Base-by-base conservation (phyloP, 352 stramenopile species). In the Phytophthora fragariaefolia region DNA sequence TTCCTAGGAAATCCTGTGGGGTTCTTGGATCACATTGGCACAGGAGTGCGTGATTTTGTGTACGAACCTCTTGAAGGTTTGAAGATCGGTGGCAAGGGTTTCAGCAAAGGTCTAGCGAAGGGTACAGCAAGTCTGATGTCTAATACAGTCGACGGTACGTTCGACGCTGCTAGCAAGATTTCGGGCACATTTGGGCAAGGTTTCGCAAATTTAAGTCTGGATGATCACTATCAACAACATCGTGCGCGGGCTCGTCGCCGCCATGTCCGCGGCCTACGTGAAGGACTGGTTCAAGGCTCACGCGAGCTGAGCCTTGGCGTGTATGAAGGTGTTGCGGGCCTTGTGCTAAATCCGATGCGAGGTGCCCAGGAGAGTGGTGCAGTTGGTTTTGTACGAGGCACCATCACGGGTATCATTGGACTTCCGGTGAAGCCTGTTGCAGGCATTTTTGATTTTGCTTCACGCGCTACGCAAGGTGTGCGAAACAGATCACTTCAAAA, bases 31-130 rank as follows among this genome's bases (percentile, higher is more conserved):
- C 97, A 99, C 63, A 92, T 99, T 66, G 96, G 96, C 40, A 98
- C 91, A 23, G 96, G 96, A 46, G 94, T 99, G 36, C 83, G 93
- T 45, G 93, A 98, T 63, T 98, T 99, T 63, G 97, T 99, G 47
- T 98, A 98, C 67, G 96, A 98, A 68, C 96, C 96, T 17, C 85
- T 98, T 18, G 89, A 98, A 70, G 93, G 93, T 28, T 75, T 98
- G 15, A 96, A 97, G 45, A 87, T 93, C 23, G 89, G 89, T 18
- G 87, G 88, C 7, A 93, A 95, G 60, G 85, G 87, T 10, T 96
- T 96, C 53, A 90, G 89, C 57, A 91, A 91, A 59, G 89, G 89
- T 17, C 63, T 96, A 22, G 89, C 89, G 5, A 96, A 96, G 57
- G 89, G 89, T 23, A 95, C 89, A 12, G 87, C 89, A 12, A 95